Evolutionary conservation across 2,329 filamentous ascomycete genomes (phyloP), one percentile per base, ranked within the genome.

Genomic region (Chalaropsis thielavioides): DNA sequence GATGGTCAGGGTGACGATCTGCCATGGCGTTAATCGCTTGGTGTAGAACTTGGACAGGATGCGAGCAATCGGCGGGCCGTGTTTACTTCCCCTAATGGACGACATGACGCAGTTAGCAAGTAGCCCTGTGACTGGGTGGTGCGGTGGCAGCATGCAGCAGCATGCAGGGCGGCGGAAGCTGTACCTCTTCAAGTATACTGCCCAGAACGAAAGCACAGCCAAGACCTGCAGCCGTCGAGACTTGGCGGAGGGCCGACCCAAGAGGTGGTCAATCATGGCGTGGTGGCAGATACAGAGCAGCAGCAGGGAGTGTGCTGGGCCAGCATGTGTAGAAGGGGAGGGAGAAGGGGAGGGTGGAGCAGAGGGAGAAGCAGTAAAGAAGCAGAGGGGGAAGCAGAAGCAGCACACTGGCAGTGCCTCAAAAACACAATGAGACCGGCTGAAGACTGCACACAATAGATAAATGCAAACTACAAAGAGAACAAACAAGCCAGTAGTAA

Each of bases 221-320:
- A 97, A 83, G 70, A 99, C 91, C 75, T 97, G 92, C 62, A 95
- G 86, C 72, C 95, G 90, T 69, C 92, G 85, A 72, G 95, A 96
- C 77, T 92, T 89, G 72, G 89, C 85, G 67, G 92, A 96, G 41
- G 92, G 92, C 69, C 90, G 86, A 68, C 92, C 92, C 61, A 97
- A 80, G 66, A 96, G 88, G 80, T 97, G 92, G 76, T 97, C 92
- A 85, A 84, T 76, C 82, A 85, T 84, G 67, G 63, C 70, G 67
- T 38, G 51, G 13, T n/a, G 44, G n/a, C 44, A 19, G 19, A n/a
- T 10, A n/a, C 51, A 22, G 19, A 2, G 46, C n/a, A 11, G 19
- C 17, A 19, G 22, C 8, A 22, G n/a, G n/a, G n/a, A n/a, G n/a
- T n/a, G n/a, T n/a, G n/a, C n/a, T n/a, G n/a, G 3, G 19, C 46